phyloP scores from a whole-genome alignment of 169 alveolate species.

The Babesia microti region DNA sequence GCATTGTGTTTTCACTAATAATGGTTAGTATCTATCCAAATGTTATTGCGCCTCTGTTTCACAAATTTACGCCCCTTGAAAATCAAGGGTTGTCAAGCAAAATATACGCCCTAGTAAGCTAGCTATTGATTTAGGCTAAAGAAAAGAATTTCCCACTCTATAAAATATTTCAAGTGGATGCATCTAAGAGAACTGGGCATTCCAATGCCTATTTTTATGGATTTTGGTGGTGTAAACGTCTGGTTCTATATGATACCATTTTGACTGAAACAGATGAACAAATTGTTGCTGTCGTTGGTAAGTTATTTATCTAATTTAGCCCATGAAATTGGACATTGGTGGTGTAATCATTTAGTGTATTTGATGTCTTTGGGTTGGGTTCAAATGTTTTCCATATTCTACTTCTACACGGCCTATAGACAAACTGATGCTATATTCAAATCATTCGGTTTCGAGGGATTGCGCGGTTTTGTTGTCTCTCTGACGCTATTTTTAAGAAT shows the following conservation, averaged over 20 bases:
- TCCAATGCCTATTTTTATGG: constrained; percentile 93
- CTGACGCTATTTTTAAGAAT: constrained; percentile 8
- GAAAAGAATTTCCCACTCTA: constrained; percentile 74
- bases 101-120: constrained; percentile 65
- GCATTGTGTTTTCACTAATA: constrained; percentile 57
- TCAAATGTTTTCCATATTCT: constrained; percentile 62
- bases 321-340: constrained; percentile 79
- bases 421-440: constrained; percentile 53
- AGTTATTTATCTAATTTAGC: constrained; percentile 3
- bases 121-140: constrained; percentile 29
- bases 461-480: constrained; percentile 13
- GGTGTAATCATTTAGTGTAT: constrained; percentile 15
- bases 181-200: constrained; percentile 81
- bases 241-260: constrained; percentile 85
- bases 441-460: constrained; percentile 67
- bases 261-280: constrained; percentile 71
- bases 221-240: constrained; percentile 81
- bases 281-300: constrained; percentile 73
- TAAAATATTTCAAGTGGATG: constrained; percentile 83
- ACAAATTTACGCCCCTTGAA: constrained; percentile 79
- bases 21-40: constrained; percentile 75
- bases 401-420: constrained; percentile 56
- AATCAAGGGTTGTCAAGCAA: constrained; percentile 70
- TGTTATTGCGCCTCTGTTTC: constrained; percentile 83
- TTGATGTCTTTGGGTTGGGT: constrained; percentile 8